Evolutionary conservation across 768 basidiomycete species (phyloP), one percentile per base, ranked within the genome.

Genomic region (Dacryopinax spathularia): DNA sequence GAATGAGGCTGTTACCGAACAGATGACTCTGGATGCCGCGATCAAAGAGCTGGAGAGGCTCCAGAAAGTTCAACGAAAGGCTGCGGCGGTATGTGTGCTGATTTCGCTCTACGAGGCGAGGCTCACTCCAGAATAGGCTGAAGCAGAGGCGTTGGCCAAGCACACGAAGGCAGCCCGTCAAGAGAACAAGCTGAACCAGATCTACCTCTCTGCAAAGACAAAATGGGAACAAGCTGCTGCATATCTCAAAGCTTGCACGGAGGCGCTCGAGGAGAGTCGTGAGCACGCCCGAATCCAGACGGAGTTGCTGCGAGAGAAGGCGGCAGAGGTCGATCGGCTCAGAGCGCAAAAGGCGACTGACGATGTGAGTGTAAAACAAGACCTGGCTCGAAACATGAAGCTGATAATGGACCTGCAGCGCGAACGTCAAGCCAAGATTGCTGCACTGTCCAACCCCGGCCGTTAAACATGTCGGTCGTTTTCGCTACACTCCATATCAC

Each of bases 281-380:
- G 76, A 79, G 27, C 82, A 80, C 6, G 83, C 85, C 1, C 77
- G 71, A 61, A 80, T 84, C 61, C 78, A 81, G 25, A 87, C 86
- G 0, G 77, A 81, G 60, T 80, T 79, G 67, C 75, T 90, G 62
- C 79, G 83, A 60, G 84, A 84, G 62, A 90, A 89, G 77, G 80
- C 80, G n/a, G 78, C 81, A 62, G 87, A 90, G 69, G 79, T 91
- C 1, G 87, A 90, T 67, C 78, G 79, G 66, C 71, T 90, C 61
- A 76, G 87, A 33, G 75, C 77, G 20, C 78, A 83, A 68, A 84
- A 86, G 70, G 81, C 81, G 34, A 83, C 83, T 7, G 88, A 90
- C 67, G 88, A 89, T 63, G 75, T 75, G 69, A 76, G 69, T 73
- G 9, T 20, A 15, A 15, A 9, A 3, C 13, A 3, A 27, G 4